Evolutionary conservation across 495 filamentous ascomycete species (phyloP).

Genomic region (Hypoxylon fragiforme): DNA sequence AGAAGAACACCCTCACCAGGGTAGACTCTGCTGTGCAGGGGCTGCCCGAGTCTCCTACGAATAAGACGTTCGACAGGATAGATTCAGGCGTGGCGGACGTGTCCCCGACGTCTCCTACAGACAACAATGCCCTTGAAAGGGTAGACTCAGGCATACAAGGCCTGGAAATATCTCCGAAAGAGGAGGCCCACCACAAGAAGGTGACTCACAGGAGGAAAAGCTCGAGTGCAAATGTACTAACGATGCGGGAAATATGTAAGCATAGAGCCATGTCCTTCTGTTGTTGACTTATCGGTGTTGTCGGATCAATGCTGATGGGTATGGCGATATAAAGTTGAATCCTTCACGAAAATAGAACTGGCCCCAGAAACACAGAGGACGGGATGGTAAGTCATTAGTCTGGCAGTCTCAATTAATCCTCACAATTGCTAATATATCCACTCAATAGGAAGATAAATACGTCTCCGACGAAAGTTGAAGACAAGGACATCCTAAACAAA

Average conservation of each 20-base stretch:
- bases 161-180: too few relatives aligned
- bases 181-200: too few relatives aligned
- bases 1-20: conserved; percentile 77
- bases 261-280: neutral
- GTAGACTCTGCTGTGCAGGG: conserved; percentile 87
- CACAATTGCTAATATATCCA: conserved; percentile 14
- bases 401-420: conserved; percentile 1
- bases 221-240: conserved; percentile 69
- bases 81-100: too few relatives aligned
- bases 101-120: too few relatives aligned
- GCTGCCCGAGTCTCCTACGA: conserved; percentile 64
- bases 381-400: conserved; percentile 70
- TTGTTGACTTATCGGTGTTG: neutral
- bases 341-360: conserved; percentile 72
- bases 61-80: conserved; percentile 80
- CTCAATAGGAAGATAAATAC: conserved; percentile 82
- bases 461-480: conserved; percentile 71
- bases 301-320: conserved; percentile 23
- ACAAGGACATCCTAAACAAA: conserved; percentile 80
- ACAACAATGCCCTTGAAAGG: too few relatives aligned
- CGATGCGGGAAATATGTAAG: conserved; percentile 85
- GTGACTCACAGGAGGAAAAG: conserved; percentile 62
- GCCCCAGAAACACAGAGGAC: conserved; percentile 87
- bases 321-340: conserved; percentile 60
- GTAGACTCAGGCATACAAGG: too few relatives aligned